Evolutionary conservation across 2,329 filamentous ascomycete genomes (phyloP), one percentile per base, ranked within the genome.

Genomic region (Penicillium sp.): DNA sequence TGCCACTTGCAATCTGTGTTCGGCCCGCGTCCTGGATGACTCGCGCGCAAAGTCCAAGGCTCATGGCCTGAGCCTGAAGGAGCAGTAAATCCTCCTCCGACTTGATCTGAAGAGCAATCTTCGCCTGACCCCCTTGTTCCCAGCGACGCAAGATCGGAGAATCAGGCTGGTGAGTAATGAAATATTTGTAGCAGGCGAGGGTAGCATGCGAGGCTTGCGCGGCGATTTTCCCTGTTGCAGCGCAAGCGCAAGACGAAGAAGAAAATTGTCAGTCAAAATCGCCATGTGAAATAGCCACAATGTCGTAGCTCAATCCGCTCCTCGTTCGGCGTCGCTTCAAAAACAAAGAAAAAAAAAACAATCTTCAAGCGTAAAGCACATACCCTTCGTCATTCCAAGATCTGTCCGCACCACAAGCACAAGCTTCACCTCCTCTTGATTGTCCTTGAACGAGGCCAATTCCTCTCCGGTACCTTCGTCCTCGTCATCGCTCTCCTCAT

Each of bases 191-290:
- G 80, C 91, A 97, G 47, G 91, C 90, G 48, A 98, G 83, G 3
- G 91, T 95, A n/a, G 93, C 93, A 71, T 97, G 93, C 43, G 85
- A 87, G 72, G 87, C 91, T 72, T 97, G 93, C 6, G 93, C 93
- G 48, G 89, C 93, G 62, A 97, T 96, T 78, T 98, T 98, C 62
- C 91, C 91, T 95, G 55, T 6, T 4, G 29, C 29, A 32, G 50
- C 39, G 35, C 53, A 41, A 38, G 38, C 12, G 35, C 53, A 46
- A 40, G 18, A 18, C 18, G 18, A 18, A 18, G 18, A 35, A 24
- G 25, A 9, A 39, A 24, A 48, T 24, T 40, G 26, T 43, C 27
- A 45, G 43, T 33, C 9, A 13, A 25, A n/a, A 11, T 8, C 38
- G 2, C 26, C 4, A 9, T 34, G 28, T 35, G 25, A 33, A 32